Base-by-base conservation (phyloP, 1,284 basidiomycete genomes). In the Ganoderma resinaceum region DNA sequence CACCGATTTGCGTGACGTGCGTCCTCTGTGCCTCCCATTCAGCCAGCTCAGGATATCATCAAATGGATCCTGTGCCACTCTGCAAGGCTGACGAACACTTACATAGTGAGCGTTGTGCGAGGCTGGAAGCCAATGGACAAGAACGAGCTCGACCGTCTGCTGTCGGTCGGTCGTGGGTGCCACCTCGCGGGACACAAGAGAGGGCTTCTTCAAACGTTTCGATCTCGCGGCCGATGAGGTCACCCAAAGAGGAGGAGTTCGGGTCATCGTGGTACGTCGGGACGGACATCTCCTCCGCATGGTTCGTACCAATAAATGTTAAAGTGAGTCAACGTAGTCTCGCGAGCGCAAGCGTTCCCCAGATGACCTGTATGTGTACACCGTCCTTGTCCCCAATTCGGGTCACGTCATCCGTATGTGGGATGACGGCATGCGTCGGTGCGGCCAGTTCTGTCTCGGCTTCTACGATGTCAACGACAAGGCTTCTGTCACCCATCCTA, bases 361-460 rank as follows among this genome's bases (percentile, higher is more conserved):
- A 5, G 62, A 18, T 35, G 66, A 64, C 57, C 26, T 8, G 37
- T 31, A 46, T 42, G 33, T 61, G 9, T 53, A 61, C 58, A 37
- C 16, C 35, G 38, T 65, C 31, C 64, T 31, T 35, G 23, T 65
- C 46, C 63, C 63, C 53, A 9, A 62, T 20, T 62, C 67, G 18
- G n/a, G 11, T 9, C 37, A 57, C 53, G 33, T 29, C 18, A 40
- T 65, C 42, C 67, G 67, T 18, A 65, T 68, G 52, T 68, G 67
- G 67, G 33, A 61, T 0, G 67, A 63, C 18, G 67, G 63, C 20
- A 68, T 68, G 67, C 43, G 20, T 14, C 20, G 16, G 5, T 65
- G 58, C 23, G 33, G 33, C 26, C 67, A 68, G 40, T 68, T 62
- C 52, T 68, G 59, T 38, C 63, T 65, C 42, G 67, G 65, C n/a